phyloP scores from a whole-genome alignment of 2,329 filamentous ascomycete genomes.

The Knufia fluminis region DNA sequence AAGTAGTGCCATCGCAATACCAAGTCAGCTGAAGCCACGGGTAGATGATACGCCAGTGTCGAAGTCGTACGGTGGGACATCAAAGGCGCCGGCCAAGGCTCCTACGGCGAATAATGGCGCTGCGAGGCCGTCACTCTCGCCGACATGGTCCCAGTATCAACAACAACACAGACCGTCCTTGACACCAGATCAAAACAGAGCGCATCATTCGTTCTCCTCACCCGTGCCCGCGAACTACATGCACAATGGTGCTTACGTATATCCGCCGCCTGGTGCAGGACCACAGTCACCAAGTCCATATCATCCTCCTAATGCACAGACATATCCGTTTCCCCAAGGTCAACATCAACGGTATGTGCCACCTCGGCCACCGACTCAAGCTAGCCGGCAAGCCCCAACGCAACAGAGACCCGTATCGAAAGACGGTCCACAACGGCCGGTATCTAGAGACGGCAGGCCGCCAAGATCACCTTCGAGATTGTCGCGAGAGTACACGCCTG shows the following conservation, averaged over 20 bases:
- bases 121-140: background rate
- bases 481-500: conserved; percentile 8
- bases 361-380: background rate
- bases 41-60: conserved; percentile 4
- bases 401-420: conserved; percentile 16
- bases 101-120: background rate
- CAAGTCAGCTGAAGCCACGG: conserved; percentile 8
- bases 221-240: conserved; percentile 18
- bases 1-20: conserved; percentile 10
- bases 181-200: conserved; percentile 16
- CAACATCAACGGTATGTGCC: conserved; percentile 6
- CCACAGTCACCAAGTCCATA: conserved; percentile 12
- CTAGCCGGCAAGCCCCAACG: background rate
- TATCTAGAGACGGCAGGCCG: conserved; percentile 20
- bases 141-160: background rate
- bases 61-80: conserved; percentile 3
- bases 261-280: background rate
- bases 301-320: conserved; percentile 10
- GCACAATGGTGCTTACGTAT: conserved; percentile 11
- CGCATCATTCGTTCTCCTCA: conserved; percentile 19
- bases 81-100: background rate
- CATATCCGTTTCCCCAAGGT: conserved; percentile 1
- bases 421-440: conserved; percentile 18
- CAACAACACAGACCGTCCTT: conserved; percentile 12
- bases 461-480: conserved; percentile 19